Conservation (phyloP, 2,329 filamentous ascomycete species). For the Fusarium nurragi region DNA sequence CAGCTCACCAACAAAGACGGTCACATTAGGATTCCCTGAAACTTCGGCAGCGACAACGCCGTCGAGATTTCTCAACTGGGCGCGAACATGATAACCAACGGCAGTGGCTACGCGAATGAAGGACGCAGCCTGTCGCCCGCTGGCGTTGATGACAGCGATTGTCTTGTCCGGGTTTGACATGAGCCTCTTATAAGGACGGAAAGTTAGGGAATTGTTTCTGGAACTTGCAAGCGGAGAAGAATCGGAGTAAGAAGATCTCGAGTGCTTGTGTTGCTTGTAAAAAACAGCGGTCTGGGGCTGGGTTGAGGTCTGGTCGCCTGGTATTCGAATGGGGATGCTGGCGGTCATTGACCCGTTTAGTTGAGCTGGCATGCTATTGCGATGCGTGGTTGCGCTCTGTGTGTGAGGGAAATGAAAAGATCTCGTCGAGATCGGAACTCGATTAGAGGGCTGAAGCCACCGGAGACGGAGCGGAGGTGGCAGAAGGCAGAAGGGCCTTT, state of each 20-base stretch:
- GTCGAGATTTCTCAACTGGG: slow-evolving; percentile 87
- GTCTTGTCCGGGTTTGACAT: slow-evolving; percentile 75
- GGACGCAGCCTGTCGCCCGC: slow-evolving; percentile 93
- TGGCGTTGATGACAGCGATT: slow-evolving; percentile 94
- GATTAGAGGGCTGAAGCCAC: slow-evolving; percentile 29
- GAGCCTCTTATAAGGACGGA: slow-evolving; percentile 67
- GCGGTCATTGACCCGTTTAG: slow-evolving; percentile 51
- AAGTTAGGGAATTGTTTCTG: slow-evolving; percentile 69
- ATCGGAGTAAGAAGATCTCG: slow-evolving; percentile 69
- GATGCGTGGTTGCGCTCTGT: slow-evolving; percentile 37
- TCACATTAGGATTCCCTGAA: slow-evolving; percentile 78
- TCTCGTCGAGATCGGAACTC: slow-evolving; percentile 32
- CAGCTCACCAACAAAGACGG: slow-evolving; percentile 70
- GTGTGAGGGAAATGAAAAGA: slow-evolving; percentile 30
- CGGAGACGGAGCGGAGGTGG: slow-evolving; percentile 29
- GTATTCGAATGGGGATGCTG: slow-evolving; percentile 52
- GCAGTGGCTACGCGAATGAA: slow-evolving; percentile 94
- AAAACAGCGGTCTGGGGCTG: slow-evolving; percentile 44
- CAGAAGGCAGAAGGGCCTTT: slow-evolving; percentile 30
- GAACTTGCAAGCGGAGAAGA: slow-evolving; percentile 64
- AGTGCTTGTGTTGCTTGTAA: slow-evolving; percentile 66
- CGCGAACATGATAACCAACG: slow-evolving; percentile 91
- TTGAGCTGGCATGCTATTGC: slow-evolving; percentile 53
- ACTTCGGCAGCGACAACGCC: slow-evolving; percentile 91
- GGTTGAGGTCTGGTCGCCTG: slow-evolving; percentile 47